Conservation (phyloP, 352 stramenopile genomes). For the Heterotrichella gracilis region DNA sequence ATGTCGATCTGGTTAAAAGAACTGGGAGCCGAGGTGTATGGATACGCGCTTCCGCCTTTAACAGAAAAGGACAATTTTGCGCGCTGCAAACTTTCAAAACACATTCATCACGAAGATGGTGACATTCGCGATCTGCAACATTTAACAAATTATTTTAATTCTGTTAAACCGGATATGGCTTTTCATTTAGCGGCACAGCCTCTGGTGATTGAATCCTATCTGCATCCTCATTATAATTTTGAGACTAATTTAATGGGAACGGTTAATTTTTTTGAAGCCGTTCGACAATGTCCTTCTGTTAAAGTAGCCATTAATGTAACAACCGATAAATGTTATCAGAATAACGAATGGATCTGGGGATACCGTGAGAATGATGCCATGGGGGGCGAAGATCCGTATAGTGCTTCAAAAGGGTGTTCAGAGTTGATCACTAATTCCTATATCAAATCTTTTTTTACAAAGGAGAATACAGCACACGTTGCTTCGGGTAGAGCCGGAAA, state of each 20-base stretch:
- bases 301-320: not conserved
- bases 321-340: not conserved
- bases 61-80: too few relatives aligned
- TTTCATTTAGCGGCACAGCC: not conserved
- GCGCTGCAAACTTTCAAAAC: too few relatives aligned
- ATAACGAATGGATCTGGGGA: not conserved
- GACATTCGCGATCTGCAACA: not conserved
- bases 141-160: not conserved
- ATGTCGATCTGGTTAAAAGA: not conserved
- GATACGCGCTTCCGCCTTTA: not conserved
- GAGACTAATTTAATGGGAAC: not conserved
- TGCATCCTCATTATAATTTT: not conserved
- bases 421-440: not conserved
- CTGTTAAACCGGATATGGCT: not conserved
- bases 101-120: not conserved
- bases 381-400: not conserved
- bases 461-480: not conserved
- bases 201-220: not conserved
- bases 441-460: not conserved
- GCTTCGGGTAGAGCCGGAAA: not conserved
- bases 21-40: not conserved
- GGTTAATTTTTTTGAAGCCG: not conserved
- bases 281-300: not conserved
- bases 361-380: not conserved
- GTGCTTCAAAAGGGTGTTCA: not conserved